These are phyloP conservation scores for Porcisia deanei DNA, from an alignment of 208 protist species.

Conservation along the genomic window DNA sequence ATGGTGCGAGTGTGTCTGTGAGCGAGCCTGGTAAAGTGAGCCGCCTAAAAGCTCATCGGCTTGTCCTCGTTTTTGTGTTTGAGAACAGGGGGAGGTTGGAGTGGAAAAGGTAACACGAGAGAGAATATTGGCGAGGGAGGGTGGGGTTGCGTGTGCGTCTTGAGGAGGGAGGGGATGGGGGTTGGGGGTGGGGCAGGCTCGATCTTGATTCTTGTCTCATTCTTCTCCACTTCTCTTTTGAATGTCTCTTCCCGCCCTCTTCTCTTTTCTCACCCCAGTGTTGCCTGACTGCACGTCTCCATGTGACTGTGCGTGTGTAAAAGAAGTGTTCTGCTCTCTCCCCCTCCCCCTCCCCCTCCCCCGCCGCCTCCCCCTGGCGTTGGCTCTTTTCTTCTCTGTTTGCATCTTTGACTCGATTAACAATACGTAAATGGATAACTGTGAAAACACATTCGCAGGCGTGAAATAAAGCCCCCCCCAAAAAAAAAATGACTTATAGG, in stretches of 20 bases:
- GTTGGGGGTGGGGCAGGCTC: no score
- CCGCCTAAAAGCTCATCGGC: no score
- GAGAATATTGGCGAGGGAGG: not conserved
- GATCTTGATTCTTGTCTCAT: not conserved
- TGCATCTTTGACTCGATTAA: not conserved
- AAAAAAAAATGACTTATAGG: not conserved
- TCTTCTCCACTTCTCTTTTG: conserved; percentile 6
- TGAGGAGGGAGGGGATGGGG: not conserved
- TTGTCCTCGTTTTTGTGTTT: not conserved
- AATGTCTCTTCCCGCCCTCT: conserved; percentile 13
- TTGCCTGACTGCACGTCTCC: not conserved
- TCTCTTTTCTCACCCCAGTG: not conserved
- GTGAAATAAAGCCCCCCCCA: not conserved
- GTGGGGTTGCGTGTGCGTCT: not conserved
- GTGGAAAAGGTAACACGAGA: not conserved
- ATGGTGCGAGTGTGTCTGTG: no score
- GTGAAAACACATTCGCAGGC: not conserved
- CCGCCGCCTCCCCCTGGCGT: no score
- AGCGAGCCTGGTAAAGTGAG: no score
- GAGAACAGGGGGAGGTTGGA: not conserved
- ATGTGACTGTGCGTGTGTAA: not conserved
- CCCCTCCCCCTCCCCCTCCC: not conserved
- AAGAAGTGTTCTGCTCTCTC: no score
- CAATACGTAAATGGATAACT: not conserved
- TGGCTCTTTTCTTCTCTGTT: no score